Percentiles rank a stretch among this genome's conserved stretches.
phyloP scores from a whole-genome alignment of 2,329 filamentous ascomycete genomes.

The Monosporascus cannonballus region DNA sequence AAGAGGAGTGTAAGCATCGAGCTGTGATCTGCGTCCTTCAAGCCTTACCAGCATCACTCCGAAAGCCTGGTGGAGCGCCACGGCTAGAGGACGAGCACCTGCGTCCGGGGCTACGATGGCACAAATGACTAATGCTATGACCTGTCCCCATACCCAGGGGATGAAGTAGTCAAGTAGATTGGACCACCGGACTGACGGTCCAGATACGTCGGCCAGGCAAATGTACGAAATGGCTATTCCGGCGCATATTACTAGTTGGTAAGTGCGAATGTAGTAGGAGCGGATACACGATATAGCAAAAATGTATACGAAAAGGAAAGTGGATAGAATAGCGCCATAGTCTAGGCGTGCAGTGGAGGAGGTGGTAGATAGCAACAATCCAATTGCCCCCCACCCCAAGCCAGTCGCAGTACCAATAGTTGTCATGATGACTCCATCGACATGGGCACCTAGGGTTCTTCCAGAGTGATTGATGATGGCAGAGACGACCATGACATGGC shows the following conservation, averaged over 20 bases:
- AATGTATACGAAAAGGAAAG: constrained; percentile 50
- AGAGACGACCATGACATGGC: constrained; percentile 51
- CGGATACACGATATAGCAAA: constrained; percentile 44
- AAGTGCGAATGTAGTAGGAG: constrained; percentile 49
- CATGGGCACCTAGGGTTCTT: constrained; percentile 48
- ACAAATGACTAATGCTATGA: constrained; percentile 43
- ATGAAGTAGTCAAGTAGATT: constrained; percentile 48
- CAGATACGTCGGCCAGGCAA: constrained; percentile 43
- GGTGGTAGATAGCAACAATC: constrained; percentile 47
- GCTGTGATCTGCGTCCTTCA: not conserved
- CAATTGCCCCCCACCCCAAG: constrained; percentile 49
- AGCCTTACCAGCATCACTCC: constrained; percentile 36
- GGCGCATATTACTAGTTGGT: constrained; percentile 48
- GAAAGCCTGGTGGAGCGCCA: constrained; percentile 40
- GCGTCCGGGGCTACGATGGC: constrained; percentile 45
- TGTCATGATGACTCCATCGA: constrained; percentile 49
- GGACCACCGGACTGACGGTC: constrained; percentile 36
- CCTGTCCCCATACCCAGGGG: constrained; percentile 51
- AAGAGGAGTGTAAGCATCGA: constrained; percentile 11
- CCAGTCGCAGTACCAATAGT: constrained; percentile 47
- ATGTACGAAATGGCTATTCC: constrained; percentile 51
- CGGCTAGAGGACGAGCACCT: constrained; percentile 46
- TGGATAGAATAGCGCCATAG: constrained; percentile 49
- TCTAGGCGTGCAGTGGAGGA: constrained; percentile 38
- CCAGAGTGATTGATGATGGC: constrained; percentile 53